Base-by-base conservation (phyloP, 1,139 yeast genomes). In the Kodamaea arcana region DNA sequence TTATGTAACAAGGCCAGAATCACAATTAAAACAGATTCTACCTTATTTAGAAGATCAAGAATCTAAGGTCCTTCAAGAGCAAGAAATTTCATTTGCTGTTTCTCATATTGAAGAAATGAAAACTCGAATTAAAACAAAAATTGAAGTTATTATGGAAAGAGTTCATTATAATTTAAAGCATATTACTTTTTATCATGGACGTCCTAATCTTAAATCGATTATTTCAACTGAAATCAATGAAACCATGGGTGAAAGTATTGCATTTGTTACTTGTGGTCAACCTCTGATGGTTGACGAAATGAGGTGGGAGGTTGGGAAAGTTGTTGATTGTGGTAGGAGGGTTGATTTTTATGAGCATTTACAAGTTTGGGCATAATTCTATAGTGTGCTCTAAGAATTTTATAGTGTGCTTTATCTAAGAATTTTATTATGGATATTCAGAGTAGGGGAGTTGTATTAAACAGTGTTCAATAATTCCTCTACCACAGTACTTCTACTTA, bases 201-300 rank as follows among this genome's bases (percentile, higher is more conserved):
- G 72, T 40, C 72, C 73, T 2, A 34, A 41, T 14, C 49, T 65
- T 39, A 52, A 53, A 8, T 47, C 42, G 1, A 29, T 64, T 10
- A 60, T 66, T 2, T 36, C 42, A 13, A 31, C 44, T 11, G 65
- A 63, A 37, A 44, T 62, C 11, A 45, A 45, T 4, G 61, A 57
- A 29, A 52, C 65, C 4, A 33, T 39, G 2, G 67, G 65, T 3
- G 28, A 20, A 20, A 59, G 71, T 2, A 51, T 64, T 26, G 73
- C 73, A 0, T 64, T 75, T 34, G 58, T 71, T 3, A 53, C 73
- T 4, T 77, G 83, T 58, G 81, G 81, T 2, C 78, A 75, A 36
- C 72, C 76, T 11, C 38, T 48, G 5, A 65, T 75, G 73, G 78
- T 75, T 37, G 82, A 76, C 46, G 66, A 65, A 17, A 42, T 75